Conservation (phyloP, 2,329 filamentous ascomycete species). For the Neocucurbitaria cava region DNA sequence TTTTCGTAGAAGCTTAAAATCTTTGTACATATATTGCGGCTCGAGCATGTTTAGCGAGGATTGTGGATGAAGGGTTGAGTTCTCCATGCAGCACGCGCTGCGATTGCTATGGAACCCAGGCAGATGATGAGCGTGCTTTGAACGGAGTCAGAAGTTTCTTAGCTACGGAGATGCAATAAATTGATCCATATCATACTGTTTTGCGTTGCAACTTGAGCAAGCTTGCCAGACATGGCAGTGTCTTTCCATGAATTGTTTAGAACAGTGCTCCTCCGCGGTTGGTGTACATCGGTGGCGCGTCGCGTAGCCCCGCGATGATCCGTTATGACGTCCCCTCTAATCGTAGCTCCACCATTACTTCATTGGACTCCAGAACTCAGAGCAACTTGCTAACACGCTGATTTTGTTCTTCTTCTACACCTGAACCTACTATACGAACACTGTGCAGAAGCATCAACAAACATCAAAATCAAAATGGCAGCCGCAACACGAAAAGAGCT, state of each 20-base stretch:
- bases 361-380: constrained; percentile 9
- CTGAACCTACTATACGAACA: background rate
- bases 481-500: constrained; percentile 74
- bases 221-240: background rate
- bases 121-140: constrained; percentile 2
- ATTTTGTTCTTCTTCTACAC: background rate
- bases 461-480: constrained; percentile 44
- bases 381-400: constrained; percentile 6
- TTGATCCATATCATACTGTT: background rate
- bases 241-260: background rate
- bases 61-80: constrained; percentile 1
- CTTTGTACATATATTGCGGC: constrained; percentile 22
- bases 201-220: background rate
- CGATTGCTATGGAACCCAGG: background rate
- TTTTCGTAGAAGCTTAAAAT: background rate
- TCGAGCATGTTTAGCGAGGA: constrained; percentile 11
- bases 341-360: constrained; percentile 18
- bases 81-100: constrained; percentile 4
- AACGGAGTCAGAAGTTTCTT: constrained; percentile 15
- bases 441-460: background rate
- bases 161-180: constrained; percentile 10
- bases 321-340: constrained; percentile 26
- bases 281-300: constrained; percentile 18
- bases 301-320: constrained; percentile 23
- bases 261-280: constrained; percentile 3